Percentiles rank a stretch among this genome's conserved stretches.
phyloP scores from a whole-genome alignment of 1,139 yeast genomes.

The Candida buenavistaensis region DNA sequence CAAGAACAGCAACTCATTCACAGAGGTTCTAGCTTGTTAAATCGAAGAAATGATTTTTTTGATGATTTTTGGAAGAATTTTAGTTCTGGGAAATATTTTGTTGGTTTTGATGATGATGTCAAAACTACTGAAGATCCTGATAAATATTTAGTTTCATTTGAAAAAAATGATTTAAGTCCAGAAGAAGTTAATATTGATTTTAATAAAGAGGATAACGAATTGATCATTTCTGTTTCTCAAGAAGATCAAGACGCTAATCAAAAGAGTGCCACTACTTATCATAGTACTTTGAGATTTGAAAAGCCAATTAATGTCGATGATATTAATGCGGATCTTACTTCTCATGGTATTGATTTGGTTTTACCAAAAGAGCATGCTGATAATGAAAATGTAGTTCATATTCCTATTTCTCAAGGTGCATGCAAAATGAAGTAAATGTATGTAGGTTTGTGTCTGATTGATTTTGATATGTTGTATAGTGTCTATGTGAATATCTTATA shows the following conservation, averaged over 20 bases:
- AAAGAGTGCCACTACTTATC: slow-evolving; percentile 17
- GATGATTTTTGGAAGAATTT: slow-evolving; percentile 15
- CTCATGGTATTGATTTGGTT: slow-evolving; percentile 20
- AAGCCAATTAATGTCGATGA: slow-evolving; percentile 24
- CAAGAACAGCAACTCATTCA: slow-evolving; percentile 1
- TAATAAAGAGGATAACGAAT: slow-evolving; percentile 24
- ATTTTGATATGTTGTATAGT: not conserved
- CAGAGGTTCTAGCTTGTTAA: not conserved
- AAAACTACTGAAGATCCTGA: slow-evolving; percentile 25
- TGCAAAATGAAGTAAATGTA: not conserved
- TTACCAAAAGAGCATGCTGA: slow-evolving; percentile 28
- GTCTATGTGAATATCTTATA: too few species aligned
- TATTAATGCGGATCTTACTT: slow-evolving; percentile 22
- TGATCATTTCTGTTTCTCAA: slow-evolving; percentile 20
- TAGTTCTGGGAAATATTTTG: slow-evolving; percentile 14
- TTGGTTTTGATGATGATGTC: slow-evolving; percentile 22
- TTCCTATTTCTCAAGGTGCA: slow-evolving; percentile 11
- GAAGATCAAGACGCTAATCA: slow-evolving; percentile 19
- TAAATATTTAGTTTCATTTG: slow-evolving; percentile 22
- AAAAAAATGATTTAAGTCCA: slow-evolving; percentile 20
- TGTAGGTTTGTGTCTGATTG: slow-evolving; percentile 1
- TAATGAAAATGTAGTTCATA: slow-evolving; percentile 19
- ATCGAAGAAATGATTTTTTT: slow-evolving; percentile 7
- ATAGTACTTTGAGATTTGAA: slow-evolving; percentile 24
- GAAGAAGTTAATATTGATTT: slow-evolving; percentile 27